A percentile compares a stretch with the other conserved stretches of the same genome.
Evolutionary conservation across 2,329 filamentous ascomycete genomes (phyloP).

Genomic region (Tricladium varicosporioides): DNA sequence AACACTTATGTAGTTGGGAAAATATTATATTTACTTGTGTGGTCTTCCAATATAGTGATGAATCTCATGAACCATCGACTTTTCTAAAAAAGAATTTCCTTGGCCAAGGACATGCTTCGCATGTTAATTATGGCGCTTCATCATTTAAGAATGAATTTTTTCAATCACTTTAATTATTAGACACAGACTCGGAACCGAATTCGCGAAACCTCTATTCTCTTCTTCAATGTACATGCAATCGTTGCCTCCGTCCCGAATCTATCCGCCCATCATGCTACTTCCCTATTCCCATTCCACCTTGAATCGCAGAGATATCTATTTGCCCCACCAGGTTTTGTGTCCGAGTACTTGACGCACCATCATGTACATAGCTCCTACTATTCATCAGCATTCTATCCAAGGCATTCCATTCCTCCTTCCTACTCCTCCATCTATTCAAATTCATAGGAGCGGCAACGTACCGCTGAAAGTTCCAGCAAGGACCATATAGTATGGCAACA

Average conservation of each 20-base stretch:
- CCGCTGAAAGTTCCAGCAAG: constrained; percentile 58
- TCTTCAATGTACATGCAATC: constrained; percentile 22
- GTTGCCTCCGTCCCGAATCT: neutral
- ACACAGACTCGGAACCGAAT: neutral
- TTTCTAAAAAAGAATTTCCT: no score
- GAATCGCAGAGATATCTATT: constrained; percentile 38
- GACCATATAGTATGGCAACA: constrained; percentile 68
- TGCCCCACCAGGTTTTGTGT: constrained; percentile 75
- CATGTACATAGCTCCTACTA: constrained; percentile 59
- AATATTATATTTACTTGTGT: no score
- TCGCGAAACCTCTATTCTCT: constrained; percentile 21
- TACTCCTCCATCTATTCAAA: neutral
- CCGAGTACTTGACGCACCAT: constrained; percentile 71
- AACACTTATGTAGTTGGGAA: no score
- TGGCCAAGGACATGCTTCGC: no score
- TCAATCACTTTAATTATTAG: no score
- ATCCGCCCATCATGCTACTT: neutral
- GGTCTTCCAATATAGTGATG: no score
- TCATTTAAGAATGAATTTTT: no score
- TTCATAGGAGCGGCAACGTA: constrained; percentile 42
- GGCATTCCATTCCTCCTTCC: neutral
- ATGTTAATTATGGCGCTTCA: no score
- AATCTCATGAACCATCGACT: no score
- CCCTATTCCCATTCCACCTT: neutral
- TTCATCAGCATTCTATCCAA: neutral